A percentile compares a stretch with the other conserved stretches of the same genome.
Evolutionary conservation across 768 basidiomycete genomes (phyloP).

Genomic region (Grammothele lineata): DNA sequence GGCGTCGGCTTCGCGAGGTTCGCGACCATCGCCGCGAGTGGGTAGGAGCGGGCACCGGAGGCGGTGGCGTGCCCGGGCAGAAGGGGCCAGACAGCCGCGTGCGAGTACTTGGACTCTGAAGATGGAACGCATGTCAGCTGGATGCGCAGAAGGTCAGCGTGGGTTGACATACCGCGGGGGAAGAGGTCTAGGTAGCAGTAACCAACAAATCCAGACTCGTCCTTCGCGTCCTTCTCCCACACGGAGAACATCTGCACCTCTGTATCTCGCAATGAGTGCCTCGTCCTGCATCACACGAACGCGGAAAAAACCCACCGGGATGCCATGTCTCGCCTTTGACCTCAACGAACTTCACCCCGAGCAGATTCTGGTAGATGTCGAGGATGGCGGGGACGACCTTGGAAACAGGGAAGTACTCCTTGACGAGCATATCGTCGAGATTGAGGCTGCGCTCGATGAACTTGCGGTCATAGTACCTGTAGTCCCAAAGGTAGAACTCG

Average conservation of each 20-base stretch:
- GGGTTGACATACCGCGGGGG: conserved; percentile 58
- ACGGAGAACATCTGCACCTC: conserved; percentile 84
- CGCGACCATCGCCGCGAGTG: conserved; percentile 82
- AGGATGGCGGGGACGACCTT: conserved; percentile 81
- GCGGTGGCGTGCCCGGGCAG: conserved; percentile 58
- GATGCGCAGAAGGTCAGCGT: not conserved
- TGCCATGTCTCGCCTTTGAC: conserved; percentile 73
- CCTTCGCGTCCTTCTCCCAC: conserved; percentile 75
- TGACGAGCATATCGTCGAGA: conserved; percentile 74
- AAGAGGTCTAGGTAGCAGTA: conserved; percentile 88
- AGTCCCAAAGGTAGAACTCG: conserved; percentile 83
- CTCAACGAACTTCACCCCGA: conserved; percentile 65
- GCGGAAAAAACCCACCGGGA: conserved; percentile 43
- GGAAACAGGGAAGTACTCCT: conserved; percentile 87
- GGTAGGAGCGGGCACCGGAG: conserved; percentile 62
- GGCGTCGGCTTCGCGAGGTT: conserved; percentile 85
- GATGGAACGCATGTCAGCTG: not conserved
- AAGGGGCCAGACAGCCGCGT: conserved; percentile 83
- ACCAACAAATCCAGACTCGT: conserved; percentile 70
- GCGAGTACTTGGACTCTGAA: conserved; percentile 77
- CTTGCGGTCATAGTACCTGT: conserved; percentile 66
- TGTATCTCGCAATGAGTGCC: conserved; percentile 17
- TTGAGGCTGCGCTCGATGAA: conserved; percentile 62
- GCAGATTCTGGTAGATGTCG: conserved; percentile 76
- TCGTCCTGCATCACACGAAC: not conserved